Evolutionary conservation across 176 grass and related monocot species (phyloP), one percentile per base, ranked within the genome.

Genomic region (Poa pratensis): DNA sequence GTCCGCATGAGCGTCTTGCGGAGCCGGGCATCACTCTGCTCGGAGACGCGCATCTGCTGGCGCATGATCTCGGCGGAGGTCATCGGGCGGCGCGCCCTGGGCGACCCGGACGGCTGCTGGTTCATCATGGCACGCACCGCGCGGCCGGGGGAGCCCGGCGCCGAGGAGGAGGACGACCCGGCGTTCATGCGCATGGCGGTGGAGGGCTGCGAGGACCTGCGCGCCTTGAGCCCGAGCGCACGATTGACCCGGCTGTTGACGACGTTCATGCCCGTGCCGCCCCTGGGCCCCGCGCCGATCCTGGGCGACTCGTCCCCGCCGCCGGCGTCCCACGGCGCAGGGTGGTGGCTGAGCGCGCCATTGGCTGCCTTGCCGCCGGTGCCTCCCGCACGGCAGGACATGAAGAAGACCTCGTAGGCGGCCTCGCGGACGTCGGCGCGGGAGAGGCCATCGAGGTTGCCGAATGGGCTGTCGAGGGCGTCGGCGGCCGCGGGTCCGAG

Each of bases 1-100:
- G 89, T 89, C 63, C 96, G 91, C 91, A 87, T 95, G 68, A 98
- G 89, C 76, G 96, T 98, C 89, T 98, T 98, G 50, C 93, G 90
- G 9, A 98, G 91, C 63, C 89, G 91, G 14, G 85, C 84, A 63
- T 98, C 96, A 58, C 86, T 90, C 62, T 88, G 86, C 49, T 95
- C 93, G 0, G 91, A 59, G 34, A 98, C 89, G 3, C 93, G 85
- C 96, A 98, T 98, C 68, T 98, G 93, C 78, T 92, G 93, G 50
- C 93, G 87, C 93, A 98, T 98, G 80, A 98, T 98, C 87, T 98
- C 96, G 0, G 91, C 91, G 9, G 96, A 98, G 24, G 96, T 98
- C 96, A 98, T 95, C 6, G 93, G 91, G 9, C 93, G 86, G 82
- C 85, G 78, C 7, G 40, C 6, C 78, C 83, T 89, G 4, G 91